A percentile compares a stretch with the other conserved stretches of the same genome.
phyloP scores from a whole-genome alignment of 495 filamentous ascomycete species.

The Parathielavia hyrcaniae region DNA sequence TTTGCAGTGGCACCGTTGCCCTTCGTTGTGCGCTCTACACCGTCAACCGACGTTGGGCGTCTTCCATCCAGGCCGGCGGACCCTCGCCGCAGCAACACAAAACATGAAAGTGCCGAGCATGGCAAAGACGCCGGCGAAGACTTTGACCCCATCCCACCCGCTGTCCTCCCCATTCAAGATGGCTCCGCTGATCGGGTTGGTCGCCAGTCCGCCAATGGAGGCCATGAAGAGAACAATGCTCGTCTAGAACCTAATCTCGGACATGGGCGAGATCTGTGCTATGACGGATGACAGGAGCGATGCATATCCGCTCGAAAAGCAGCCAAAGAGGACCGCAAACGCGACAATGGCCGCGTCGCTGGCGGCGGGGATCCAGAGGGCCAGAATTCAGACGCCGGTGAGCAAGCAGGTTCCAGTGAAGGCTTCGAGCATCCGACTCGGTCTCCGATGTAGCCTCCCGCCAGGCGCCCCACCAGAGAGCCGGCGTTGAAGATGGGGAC shows the following conservation, averaged over 20 bases:
- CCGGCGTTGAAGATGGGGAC: too few species aligned
- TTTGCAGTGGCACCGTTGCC: too few species aligned
- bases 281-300: conserved; percentile 23
- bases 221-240: conserved; percentile 24
- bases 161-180: conserved; percentile 6
- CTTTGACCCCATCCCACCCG: background rate
- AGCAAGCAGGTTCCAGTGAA: conserved; percentile 46
- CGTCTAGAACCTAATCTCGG: conserved; percentile 21
- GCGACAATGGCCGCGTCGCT: conserved; percentile 50
- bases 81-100: background rate
- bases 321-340: conserved; percentile 58
- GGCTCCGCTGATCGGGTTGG: conserved; percentile 9
- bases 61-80: too few species aligned
- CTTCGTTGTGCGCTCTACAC: background rate
- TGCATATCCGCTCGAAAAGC: conserved; percentile 34
- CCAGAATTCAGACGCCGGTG: conserved; percentile 53
- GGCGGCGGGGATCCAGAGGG: conserved; percentile 53
- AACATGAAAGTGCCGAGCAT: background rate
- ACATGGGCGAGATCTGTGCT: conserved; percentile 22
- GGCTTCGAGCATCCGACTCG: conserved; percentile 57
- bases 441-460: conserved; percentile 31
- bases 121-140: background rate
- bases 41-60: too few species aligned
- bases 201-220: conserved; percentile 26
- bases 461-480: background rate